These are phyloP conservation scores for Mucor racemosus DNA, from an alignment of 371 early-diverging fungal species.

Conservation along the genomic window DNA sequence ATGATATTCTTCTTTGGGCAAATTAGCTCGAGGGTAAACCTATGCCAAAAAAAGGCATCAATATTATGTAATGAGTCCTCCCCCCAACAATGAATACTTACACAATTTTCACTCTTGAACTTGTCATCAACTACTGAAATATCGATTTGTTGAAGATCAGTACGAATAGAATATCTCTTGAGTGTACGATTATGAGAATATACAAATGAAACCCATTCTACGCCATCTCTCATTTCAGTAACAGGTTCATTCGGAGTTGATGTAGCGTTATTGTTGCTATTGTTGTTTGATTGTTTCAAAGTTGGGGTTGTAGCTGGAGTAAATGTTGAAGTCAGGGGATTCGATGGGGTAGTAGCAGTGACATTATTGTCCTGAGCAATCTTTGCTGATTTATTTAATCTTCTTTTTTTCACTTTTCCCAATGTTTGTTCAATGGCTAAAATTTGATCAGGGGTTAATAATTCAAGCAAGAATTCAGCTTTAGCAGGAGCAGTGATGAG, in stretches of 20 bases:
- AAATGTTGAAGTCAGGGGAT: neutral
- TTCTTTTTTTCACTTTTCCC: conserved; percentile 42
- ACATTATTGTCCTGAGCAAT: neutral
- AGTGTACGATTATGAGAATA: conserved; percentile 70
- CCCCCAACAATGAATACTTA: conserved; percentile 42
- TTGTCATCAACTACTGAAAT: conserved; percentile 65
- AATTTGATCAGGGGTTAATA: conserved; percentile 44
- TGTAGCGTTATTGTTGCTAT: conserved; percentile 7
- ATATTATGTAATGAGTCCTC: neutral
- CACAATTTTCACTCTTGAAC: conserved; percentile 81
- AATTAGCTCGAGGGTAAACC: conserved; percentile 73
- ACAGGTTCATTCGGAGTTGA: conserved; percentile 44
- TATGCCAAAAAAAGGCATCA: conserved; percentile 15
- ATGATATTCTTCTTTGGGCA: conserved; percentile 66
- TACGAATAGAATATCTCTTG: conserved; percentile 77
- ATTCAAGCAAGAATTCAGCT: conserved; percentile 39
- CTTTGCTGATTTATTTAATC: conserved; percentile 26
- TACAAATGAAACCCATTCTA: conserved; percentile 73
- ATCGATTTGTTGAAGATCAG: conserved; percentile 74
- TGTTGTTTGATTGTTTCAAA: conserved; percentile 13
- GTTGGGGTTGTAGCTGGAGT: neutral
- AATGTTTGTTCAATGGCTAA: conserved; percentile 42
- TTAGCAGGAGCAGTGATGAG: conserved; percentile 38
- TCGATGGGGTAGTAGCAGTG: neutral
- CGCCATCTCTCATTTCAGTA: conserved; percentile 57